Conservation (phyloP, 2,329 filamentous ascomycete species). For the Macrophomina pseudophaseolina region DNA sequence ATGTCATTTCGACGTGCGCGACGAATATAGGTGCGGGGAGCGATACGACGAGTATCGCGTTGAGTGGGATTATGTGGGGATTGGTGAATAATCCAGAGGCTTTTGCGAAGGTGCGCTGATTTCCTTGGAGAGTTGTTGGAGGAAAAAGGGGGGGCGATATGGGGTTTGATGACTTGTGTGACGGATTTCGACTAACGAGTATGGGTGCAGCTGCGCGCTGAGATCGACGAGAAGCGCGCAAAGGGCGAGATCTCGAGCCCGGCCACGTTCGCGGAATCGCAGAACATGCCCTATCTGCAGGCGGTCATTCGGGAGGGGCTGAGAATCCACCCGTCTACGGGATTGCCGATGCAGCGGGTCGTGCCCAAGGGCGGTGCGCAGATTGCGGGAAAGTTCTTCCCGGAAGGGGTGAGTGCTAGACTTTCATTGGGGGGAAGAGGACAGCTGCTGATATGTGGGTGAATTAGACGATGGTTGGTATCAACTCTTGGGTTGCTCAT, state of each 20-base stretch:
- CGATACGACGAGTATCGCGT: conserved; percentile 56
- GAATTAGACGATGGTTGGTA: conserved; percentile 36
- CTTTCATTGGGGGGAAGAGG: conserved; percentile 5
- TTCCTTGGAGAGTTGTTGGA: not conserved
- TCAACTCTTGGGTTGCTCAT: conserved; percentile 47
- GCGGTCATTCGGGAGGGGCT: conserved; percentile 36
- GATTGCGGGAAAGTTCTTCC: conserved; percentile 25
- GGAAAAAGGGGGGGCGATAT: too few relatives aligned
- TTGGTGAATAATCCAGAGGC: conserved; percentile 44
- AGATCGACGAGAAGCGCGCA: conserved; percentile 1
- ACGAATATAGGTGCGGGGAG: conserved; percentile 47
- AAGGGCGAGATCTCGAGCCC: conserved; percentile 4
- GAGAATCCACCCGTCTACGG: not conserved
- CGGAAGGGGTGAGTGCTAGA: conserved; percentile 28
- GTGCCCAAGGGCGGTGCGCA: not conserved
- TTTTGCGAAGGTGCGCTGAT: not conserved
- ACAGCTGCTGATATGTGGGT: not conserved
- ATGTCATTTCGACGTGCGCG: conserved; percentile 36
- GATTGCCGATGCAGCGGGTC: not conserved
- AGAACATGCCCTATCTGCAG: conserved; percentile 27
- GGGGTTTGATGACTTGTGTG: too few relatives aligned
- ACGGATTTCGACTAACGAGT: not conserved
- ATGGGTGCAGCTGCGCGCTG: not conserved
- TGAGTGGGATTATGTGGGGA: conserved; percentile 53
- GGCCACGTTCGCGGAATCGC: not conserved